Evolutionary conservation across 805 yeast species (phyloP).

Genomic region (Pichia cabralensis): DNA sequence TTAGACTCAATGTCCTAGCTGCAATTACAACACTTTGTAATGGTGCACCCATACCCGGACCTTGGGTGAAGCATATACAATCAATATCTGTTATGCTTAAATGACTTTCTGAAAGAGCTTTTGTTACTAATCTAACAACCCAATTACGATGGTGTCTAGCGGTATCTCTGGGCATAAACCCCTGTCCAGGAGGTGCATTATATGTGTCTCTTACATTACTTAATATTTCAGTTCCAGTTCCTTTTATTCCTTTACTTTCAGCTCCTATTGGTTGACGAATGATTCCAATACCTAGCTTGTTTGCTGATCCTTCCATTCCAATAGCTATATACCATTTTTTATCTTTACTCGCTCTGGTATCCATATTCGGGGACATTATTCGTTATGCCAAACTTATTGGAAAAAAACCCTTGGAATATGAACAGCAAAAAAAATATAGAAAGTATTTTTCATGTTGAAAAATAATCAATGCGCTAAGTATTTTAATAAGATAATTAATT

Average conservation of each 20-base stretch:
- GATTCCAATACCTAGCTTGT: constrained; percentile 90
- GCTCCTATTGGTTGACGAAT: constrained; percentile 61
- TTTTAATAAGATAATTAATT: too few species aligned
- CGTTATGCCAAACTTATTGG: background rate
- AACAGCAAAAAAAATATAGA: background rate
- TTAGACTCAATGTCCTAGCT: constrained; percentile 72
- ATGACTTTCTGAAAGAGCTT: constrained; percentile 54
- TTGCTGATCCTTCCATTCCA: constrained; percentile 96
- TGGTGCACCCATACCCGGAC: constrained; percentile 99
- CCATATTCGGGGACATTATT: constrained; percentile 25
- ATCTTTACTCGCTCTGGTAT: constrained; percentile 31
- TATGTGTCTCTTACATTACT: constrained; percentile 94
- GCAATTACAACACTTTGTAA: constrained; percentile 86
- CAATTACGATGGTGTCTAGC: constrained; percentile 95
- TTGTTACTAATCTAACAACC: constrained; percentile 70
- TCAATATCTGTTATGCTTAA: constrained; percentile 45
- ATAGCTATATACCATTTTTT: constrained; percentile 54
- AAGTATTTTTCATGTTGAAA: too few species aligned
- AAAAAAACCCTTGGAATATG: too few species aligned
- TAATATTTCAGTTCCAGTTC: constrained; percentile 58
- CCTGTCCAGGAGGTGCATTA: constrained; percentile 96
- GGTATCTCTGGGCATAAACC: constrained; percentile 91
- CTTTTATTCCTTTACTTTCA: constrained; percentile 36
- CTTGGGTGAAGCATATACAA: constrained; percentile 89
- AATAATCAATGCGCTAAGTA: too few species aligned